Evolutionary conservation across 495 filamentous ascomycete species (phyloP).

Genomic region (Penicillium riverlandense): DNA sequence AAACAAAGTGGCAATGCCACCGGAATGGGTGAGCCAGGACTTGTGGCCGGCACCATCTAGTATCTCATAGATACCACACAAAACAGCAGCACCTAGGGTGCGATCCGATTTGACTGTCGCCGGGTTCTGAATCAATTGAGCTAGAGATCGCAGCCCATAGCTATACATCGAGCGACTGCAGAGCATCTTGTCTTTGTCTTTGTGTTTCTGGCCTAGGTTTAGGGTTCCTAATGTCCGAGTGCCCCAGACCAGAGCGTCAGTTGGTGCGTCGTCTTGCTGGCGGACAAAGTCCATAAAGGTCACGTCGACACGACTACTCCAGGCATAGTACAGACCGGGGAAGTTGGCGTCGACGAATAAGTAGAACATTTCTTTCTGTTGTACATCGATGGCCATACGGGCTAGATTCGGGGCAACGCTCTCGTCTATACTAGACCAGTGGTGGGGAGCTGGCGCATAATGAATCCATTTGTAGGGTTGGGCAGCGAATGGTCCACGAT

Average conservation of each 20-base stretch:
- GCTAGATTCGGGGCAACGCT: constrained; percentile 9
- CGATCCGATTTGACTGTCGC: constrained; percentile 9
- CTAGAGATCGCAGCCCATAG: constrained; percentile 5
- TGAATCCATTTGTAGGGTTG: not conserved
- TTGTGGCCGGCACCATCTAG: constrained; percentile 15
- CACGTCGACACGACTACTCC: constrained; percentile 6
- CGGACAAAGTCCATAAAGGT: constrained; percentile 15
- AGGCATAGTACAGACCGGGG: constrained; percentile 9
- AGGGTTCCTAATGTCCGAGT: constrained; percentile 3
- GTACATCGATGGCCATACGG: constrained; percentile 7
- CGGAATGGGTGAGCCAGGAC: constrained; percentile 27
- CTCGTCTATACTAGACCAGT: constrained; percentile 8
- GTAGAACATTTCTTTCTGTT: constrained; percentile 13
- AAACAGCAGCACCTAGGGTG: constrained; percentile 13
- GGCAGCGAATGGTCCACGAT: not conserved
- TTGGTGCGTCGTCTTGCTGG: constrained; percentile 3
- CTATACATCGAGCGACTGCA: constrained; percentile 13
- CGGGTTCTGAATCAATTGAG: constrained; percentile 6
- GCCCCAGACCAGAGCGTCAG: constrained; percentile 5
- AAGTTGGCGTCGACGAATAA: constrained; percentile 9
- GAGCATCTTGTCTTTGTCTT: constrained; percentile 7
- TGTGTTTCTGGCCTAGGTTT: constrained; percentile 8
- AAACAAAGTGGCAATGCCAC: constrained; percentile 21
- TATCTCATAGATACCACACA: constrained; percentile 25
- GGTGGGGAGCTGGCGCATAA: not conserved